These are phyloP conservation scores for Xylariomycetidae sp. DNA, from an alignment of 2,329 filamentous ascomycete genomes.

Conservation along the genomic window DNA sequence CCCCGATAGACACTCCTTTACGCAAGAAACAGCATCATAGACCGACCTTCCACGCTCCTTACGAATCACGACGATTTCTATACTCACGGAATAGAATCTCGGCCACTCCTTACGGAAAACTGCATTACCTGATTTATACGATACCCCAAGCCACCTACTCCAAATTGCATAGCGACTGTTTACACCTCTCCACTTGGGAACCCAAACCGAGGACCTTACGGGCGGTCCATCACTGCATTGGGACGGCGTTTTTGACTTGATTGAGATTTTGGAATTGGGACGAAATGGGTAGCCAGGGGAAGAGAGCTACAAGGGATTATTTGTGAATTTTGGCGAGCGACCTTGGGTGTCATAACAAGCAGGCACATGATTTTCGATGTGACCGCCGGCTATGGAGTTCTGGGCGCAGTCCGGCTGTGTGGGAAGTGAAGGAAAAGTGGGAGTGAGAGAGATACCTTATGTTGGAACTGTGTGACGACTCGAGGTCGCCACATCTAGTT, in stretches of 20 bases:
- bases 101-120: slow-evolving; percentile 29
- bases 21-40: slow-evolving; percentile 25
- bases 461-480: slow-evolving; percentile 1
- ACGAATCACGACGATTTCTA: slow-evolving; percentile 31
- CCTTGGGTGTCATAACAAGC: too few relatives aligned
- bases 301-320: too few relatives aligned
- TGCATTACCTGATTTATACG: slow-evolving; percentile 27
- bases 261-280: slow-evolving; percentile 8
- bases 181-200: slow-evolving; percentile 25
- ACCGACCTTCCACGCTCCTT: slow-evolving; percentile 27
- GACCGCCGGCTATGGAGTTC: too few relatives aligned
- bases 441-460: too few relatives aligned
- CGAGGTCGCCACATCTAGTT: slow-evolving; percentile 13
- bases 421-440: too few relatives aligned
- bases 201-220: slow-evolving; percentile 21
- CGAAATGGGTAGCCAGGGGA: neutral
- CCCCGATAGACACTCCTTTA: slow-evolving; percentile 42
- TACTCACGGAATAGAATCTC: slow-evolving; percentile 27
- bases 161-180: slow-evolving; percentile 53
- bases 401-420: too few relatives aligned
- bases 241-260: slow-evolving; percentile 25
- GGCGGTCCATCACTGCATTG: slow-evolving; percentile 27
- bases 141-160: slow-evolving; percentile 32
- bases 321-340: too few relatives aligned
- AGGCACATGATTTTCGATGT: too few relatives aligned